These are phyloP conservation scores for Porodaedalea pini DNA, from an alignment of 1,284 basidiomycete species.

Conservation along the genomic window DNA sequence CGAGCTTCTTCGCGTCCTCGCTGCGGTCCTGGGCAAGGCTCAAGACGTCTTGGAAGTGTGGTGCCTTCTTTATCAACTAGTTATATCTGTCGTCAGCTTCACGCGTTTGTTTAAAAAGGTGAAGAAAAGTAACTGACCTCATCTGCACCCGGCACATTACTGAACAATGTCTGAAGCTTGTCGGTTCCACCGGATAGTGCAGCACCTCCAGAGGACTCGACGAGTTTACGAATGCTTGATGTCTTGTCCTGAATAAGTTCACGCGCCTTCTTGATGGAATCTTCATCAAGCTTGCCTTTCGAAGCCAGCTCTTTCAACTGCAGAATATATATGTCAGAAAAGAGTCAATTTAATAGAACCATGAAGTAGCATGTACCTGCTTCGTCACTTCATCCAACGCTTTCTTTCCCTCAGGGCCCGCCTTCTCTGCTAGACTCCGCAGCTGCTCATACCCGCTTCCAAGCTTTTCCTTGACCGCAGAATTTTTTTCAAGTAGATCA, in stretches of 20 bases:
- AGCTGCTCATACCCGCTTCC: conserved; percentile 34
- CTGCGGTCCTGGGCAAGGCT: conserved; percentile 29
- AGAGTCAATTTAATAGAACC: background rate
- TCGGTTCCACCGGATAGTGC: conserved; percentile 29
- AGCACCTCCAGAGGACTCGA: conserved; percentile 21
- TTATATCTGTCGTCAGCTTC: background rate
- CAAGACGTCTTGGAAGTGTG: conserved; percentile 31
- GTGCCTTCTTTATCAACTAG: conserved; percentile 26
- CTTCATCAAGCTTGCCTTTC: conserved; percentile 28
- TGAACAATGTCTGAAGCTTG: conserved; percentile 28
- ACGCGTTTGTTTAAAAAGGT: background rate
- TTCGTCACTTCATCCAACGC: conserved; percentile 31
- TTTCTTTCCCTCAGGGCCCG: conserved; percentile 37
- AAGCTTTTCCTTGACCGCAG: conserved; percentile 33
- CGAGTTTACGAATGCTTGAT: conserved; percentile 28
- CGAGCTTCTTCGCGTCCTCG: conserved; percentile 35
- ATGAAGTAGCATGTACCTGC: conserved; percentile 25
- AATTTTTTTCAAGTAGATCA: conserved; percentile 32
- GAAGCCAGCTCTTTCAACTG: conserved; percentile 30
- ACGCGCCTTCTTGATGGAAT: conserved; percentile 28
- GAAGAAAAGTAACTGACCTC: conserved; percentile 25
- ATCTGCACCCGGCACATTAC: conserved; percentile 31
- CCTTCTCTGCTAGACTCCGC: conserved; percentile 31
- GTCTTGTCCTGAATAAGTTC: conserved; percentile 31
- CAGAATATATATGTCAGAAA: background rate